Evolutionary conservation across 495 filamentous ascomycete species (phyloP).

Genomic region (Podospora fimiseda): DNA sequence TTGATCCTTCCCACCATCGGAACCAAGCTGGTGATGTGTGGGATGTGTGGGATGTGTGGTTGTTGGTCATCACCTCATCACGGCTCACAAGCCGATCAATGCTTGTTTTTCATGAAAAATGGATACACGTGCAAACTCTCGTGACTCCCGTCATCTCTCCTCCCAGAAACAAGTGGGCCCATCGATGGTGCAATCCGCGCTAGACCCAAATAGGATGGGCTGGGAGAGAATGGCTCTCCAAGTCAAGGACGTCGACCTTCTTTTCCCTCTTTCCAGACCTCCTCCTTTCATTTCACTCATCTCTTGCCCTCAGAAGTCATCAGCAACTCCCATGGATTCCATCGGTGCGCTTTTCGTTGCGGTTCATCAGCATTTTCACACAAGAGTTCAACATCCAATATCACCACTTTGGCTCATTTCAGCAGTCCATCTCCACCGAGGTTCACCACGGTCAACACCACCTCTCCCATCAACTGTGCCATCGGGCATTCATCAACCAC

Average conservation of each 20-base stretch:
- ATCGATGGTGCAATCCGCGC: constrained; percentile 31
- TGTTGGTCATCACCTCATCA: too few relatives aligned
- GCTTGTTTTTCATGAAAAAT: too few relatives aligned
- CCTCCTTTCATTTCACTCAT: not conserved
- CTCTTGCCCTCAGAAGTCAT: not conserved
- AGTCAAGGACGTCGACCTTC: constrained; percentile 19
- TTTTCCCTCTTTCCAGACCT: constrained; percentile 2
- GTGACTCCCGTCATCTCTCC: too few relatives aligned
- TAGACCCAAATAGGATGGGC: constrained; percentile 22
- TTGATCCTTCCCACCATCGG: too few relatives aligned
- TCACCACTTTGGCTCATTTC: not conserved
- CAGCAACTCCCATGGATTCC: not conserved
- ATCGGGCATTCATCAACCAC: too few relatives aligned
- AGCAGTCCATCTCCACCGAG: not conserved
- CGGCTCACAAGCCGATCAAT: too few relatives aligned
- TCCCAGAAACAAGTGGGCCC: not conserved
- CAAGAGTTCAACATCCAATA: not conserved
- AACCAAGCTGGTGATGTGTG: too few relatives aligned
- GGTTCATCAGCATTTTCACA: not conserved
- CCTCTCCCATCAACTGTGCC: too few relatives aligned
- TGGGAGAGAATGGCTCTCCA: constrained; percentile 12
- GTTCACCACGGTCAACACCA: not conserved
- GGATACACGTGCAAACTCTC: not conserved
- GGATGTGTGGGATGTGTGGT: too few relatives aligned
- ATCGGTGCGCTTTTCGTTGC: constrained; percentile 3